Conservation (phyloP, 2,329 filamentous ascomycete genomes). For the Chrysoporthe deuterocubensis region DNA sequence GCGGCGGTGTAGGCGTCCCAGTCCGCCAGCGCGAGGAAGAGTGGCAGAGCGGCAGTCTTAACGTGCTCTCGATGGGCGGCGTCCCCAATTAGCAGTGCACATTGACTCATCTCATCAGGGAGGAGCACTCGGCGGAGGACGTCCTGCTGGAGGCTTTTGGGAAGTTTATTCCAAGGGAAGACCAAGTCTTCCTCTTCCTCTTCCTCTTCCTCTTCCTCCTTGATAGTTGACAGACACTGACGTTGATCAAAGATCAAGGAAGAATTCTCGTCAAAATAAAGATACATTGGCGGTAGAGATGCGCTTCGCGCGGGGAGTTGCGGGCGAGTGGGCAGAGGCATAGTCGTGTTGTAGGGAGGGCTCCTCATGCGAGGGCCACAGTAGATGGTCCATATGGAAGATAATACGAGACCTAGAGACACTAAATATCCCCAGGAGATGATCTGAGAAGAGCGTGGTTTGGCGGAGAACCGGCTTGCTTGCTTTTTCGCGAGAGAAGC, state of each 20-base stretch:
- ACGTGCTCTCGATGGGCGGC: slow-evolving; percentile 10
- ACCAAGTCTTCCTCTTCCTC: not conserved
- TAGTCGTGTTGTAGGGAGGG: not conserved
- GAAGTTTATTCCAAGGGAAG: slow-evolving; percentile 14
- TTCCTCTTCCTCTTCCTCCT: too few relatives aligned
- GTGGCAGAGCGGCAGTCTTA: slow-evolving; percentile 8
- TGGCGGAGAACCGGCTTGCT: not conserved
- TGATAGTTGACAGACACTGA: not conserved
- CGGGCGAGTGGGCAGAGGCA: not conserved
- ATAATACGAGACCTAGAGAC: not conserved
- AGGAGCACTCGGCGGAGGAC: slow-evolving; percentile 15
- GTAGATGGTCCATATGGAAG: not conserved
- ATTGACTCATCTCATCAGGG: not conserved
- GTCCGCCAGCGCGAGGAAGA: slow-evolving; percentile 19
- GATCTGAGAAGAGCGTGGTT: not conserved
- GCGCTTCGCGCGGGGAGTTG: slow-evolving; percentile 3
- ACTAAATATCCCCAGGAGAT: not conserved
- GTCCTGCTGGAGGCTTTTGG: slow-evolving; percentile 11
- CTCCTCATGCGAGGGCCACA: not conserved
- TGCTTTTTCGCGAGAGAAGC: not conserved
- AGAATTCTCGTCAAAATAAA: not conserved
- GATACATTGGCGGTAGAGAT: slow-evolving; percentile 6
- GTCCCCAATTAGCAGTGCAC: slow-evolving; percentile 6
- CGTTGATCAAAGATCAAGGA: not conserved
- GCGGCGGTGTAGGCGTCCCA: slow-evolving; percentile 15